These are phyloP conservation scores for Parachaetomium inaequale DNA, from an alignment of 495 filamentous ascomycete species.

Conservation along the genomic window DNA sequence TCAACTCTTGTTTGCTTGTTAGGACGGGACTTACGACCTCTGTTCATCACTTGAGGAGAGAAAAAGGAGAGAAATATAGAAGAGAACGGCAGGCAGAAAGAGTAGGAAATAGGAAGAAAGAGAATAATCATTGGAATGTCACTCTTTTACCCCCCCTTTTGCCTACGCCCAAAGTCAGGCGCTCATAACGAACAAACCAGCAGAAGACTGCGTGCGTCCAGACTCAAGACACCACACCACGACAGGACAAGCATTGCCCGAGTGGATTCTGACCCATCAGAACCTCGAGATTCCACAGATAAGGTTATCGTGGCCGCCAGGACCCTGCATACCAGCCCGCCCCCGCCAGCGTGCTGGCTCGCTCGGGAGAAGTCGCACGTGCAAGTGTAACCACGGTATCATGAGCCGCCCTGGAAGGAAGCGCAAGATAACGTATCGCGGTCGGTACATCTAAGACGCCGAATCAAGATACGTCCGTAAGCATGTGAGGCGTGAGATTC, in stretches of 20 bases:
- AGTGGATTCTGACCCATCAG: not conserved
- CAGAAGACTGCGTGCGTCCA: too few species aligned
- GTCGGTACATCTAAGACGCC: not conserved
- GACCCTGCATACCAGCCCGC: conserved; percentile 12
- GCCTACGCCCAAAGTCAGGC: too few species aligned
- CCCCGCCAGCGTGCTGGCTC: not conserved
- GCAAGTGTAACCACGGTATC: conserved; percentile 3
- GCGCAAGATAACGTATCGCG: not conserved
- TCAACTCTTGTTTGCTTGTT: too few species aligned
- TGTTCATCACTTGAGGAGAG: too few species aligned
- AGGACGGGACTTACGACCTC: too few species aligned
- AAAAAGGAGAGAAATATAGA: too few species aligned
- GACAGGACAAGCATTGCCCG: not conserved
- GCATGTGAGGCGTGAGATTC: not conserved
- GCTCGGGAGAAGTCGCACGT: not conserved
- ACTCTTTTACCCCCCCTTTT: too few species aligned
- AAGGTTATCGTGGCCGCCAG: conserved; percentile 1
- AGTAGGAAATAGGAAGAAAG: too few species aligned
- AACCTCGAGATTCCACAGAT: not conserved
- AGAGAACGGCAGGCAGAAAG: too few species aligned
- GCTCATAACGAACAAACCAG: too few species aligned
- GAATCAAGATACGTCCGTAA: not conserved
- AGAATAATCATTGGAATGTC: too few species aligned
- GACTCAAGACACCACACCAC: not conserved
- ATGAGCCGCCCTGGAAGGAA: not conserved